Evolutionary conservation across 345 rosid genomes (phyloP).

Genomic region (Citrus trifoliata): DNA sequence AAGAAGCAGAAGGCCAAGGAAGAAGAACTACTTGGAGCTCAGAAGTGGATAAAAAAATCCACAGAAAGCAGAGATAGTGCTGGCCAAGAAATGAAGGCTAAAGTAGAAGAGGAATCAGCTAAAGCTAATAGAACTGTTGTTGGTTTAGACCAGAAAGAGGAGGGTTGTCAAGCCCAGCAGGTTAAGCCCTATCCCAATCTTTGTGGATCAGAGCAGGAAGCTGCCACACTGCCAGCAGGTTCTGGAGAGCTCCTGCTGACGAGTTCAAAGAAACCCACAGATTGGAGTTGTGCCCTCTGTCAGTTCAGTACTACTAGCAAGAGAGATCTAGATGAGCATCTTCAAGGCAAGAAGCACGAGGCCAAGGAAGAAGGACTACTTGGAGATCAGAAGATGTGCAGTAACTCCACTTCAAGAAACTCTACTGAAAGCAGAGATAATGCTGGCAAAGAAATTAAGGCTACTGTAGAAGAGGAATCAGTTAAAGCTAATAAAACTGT

Average conservation of each 20-base stretch:
- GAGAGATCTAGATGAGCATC: constrained; percentile 27
- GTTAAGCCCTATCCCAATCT: too few species aligned
- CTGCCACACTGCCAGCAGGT: constrained; percentile 8
- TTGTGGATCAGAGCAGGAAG: too few species aligned
- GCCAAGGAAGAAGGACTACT: neutral
- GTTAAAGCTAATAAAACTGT: neutral
- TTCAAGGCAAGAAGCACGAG: neutral
- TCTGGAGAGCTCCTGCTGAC: constrained; percentile 7
- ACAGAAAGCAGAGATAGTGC: constrained; percentile 28
- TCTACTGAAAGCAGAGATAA: neutral
- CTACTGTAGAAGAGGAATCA: neutral
- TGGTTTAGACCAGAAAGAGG: too few species aligned
- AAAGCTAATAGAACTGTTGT: too few species aligned
- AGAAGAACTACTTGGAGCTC: neutral
- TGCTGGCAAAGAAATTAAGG: neutral
- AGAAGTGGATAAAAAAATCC: neutral
- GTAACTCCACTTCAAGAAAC: neutral
- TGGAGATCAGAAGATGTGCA: neutral
- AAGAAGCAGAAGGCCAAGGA: neutral
- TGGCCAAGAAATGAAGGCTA: too few species aligned
- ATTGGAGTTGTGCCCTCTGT: constrained; percentile 54
- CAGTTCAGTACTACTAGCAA: constrained; percentile 6
- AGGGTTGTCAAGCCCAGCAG: too few species aligned
- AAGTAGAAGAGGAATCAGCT: too few species aligned
- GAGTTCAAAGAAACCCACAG: constrained; percentile 25